Conservation (phyloP, 2,329 filamentous ascomycete species). For the Scedosporium apiospermum region DNA sequence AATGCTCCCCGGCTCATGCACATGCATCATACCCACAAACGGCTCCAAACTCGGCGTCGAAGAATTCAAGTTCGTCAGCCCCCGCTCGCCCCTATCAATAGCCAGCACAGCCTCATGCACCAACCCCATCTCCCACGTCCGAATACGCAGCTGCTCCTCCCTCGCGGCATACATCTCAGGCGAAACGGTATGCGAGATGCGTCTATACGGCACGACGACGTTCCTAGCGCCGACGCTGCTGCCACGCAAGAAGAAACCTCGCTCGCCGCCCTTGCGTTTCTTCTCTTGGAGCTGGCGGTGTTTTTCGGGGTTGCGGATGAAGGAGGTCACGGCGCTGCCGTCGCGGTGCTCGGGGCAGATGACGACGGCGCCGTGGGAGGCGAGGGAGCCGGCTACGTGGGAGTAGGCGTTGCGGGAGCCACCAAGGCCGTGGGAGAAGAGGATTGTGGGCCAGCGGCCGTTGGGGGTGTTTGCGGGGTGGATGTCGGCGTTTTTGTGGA, state of each 20-base stretch:
- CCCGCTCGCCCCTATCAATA: constrained; percentile 46
- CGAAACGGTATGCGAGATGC: constrained; percentile 52
- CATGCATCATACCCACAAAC: constrained; percentile 53
- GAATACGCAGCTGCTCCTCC: constrained; percentile 63
- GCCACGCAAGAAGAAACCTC: constrained; percentile 10
- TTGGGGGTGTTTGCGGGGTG: constrained; percentile 36
- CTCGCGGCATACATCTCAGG: constrained; percentile 57
- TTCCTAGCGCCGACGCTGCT: constrained; percentile 17
- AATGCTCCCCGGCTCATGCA: constrained; percentile 63
- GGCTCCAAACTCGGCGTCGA: constrained; percentile 40
- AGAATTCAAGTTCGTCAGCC: constrained; percentile 43
- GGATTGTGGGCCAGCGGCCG: constrained; percentile 65
- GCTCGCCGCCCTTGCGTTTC: neutral
- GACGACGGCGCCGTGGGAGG: constrained; percentile 73
- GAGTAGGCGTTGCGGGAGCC: constrained; percentile 78
- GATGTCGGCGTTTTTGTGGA: constrained; percentile 59
- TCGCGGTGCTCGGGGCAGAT: constrained; percentile 77
- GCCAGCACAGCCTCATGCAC: constrained; percentile 58
- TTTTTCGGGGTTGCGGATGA: constrained; percentile 53
- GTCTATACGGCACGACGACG: constrained; percentile 33
- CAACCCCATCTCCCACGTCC: constrained; percentile 69
- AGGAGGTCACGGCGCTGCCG: constrained; percentile 66
- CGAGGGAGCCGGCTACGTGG: constrained; percentile 68
- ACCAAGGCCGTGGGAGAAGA: constrained; percentile 81
- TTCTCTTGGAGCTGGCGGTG: constrained; percentile 16